Evolutionary conservation across 2,329 filamentous ascomycete genomes (phyloP), one percentile per base, ranked within the genome.

Genomic region (Delphinella strobiligena): DNA sequence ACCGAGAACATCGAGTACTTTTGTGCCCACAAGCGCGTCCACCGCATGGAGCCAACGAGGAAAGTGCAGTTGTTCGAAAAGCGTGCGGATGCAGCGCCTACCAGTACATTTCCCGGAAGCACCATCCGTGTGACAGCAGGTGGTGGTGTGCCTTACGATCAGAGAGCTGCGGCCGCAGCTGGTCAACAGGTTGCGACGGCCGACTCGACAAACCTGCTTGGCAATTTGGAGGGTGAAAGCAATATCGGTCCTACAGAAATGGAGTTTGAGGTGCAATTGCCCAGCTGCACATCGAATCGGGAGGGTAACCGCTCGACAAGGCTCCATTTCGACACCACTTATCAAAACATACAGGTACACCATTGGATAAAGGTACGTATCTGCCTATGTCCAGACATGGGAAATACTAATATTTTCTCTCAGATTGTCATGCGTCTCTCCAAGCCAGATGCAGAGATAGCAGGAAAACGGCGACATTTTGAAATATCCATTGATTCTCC

Each of bases 401-500:
- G 15, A 22, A 22, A 22, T 36, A 34, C 45, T 46, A 41, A 47
- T 37, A 5, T 34, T 17, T 18, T 30, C n/a, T n/a, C n/a, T 3
- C 45, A 89, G 84, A 86, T 94, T 54, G 86, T 94, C 45, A 84
- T 95, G 77, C 81, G 88, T 38, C 79, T 95, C 34, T 94, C 87
- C 19, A 86, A 85, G 51, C 67, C 82, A 11, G 88, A 94, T 51
- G 74, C 79, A 30, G 76, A 80, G 9, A 83, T 93, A 51, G 78
- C 86, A 0, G 69, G 68, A 1, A 88, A 88, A 54, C 76, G 87
- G 47, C 75, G 87, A 24, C 88, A 94, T 56, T 95, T 93, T 50
- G 88, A 95, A 60, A 94, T 94, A 52, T 93, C 86, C 49, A 95
- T 95, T 51, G 88, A 95, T 61, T 94, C 87, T 1, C 88, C 88